A percentile compares a stretch with the other conserved stretches of the same genome.
phyloP scores from a whole-genome alignment of 1,139 yeast genomes.

The Yamadazyma aaseri region DNA sequence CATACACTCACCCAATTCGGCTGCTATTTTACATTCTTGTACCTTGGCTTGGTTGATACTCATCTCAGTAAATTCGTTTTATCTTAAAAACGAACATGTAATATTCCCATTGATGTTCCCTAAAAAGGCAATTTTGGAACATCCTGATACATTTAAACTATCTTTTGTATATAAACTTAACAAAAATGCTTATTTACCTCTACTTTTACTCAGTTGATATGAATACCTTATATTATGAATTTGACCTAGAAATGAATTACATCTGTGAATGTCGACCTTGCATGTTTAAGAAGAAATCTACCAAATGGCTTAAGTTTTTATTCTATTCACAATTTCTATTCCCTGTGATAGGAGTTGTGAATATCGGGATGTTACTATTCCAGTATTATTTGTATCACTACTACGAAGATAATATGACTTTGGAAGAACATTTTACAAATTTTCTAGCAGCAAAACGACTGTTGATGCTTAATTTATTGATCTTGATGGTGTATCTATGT shows the following conservation, averaged over 20 bases:
- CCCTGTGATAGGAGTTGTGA: slow-evolving; percentile 8
- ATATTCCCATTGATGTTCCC: slow-evolving; percentile 8
- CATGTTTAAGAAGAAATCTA: slow-evolving; percentile 1
- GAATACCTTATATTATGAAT: slow-evolving; percentile 5
- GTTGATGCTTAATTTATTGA: too few species aligned
- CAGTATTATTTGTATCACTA: slow-evolving; percentile 2
- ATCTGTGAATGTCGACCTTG: slow-evolving; percentile 10
- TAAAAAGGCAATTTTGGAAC: slow-evolving; percentile 7
- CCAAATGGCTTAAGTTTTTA: not conserved
- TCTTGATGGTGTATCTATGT: too few species aligned
- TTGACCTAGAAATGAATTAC: slow-evolving; percentile 8
- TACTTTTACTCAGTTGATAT: not conserved
- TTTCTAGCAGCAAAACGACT: too few species aligned
- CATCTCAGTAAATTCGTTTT: too few species aligned
- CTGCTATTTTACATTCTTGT: too few species aligned
- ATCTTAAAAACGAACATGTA: too few species aligned
- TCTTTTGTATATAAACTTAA: not conserved
- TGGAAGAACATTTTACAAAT: too few species aligned
- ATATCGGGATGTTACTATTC: slow-evolving; percentile 1
- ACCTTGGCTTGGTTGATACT: not conserved
- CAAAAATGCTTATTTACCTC: too few species aligned
- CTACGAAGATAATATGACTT: too few species aligned
- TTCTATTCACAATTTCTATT: slow-evolving; percentile 4
- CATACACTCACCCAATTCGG: too few species aligned
- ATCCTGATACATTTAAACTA: slow-evolving; percentile 1